Conservation (phyloP, 1,284 basidiomycete species). For the Naganishia sp. region DNA sequence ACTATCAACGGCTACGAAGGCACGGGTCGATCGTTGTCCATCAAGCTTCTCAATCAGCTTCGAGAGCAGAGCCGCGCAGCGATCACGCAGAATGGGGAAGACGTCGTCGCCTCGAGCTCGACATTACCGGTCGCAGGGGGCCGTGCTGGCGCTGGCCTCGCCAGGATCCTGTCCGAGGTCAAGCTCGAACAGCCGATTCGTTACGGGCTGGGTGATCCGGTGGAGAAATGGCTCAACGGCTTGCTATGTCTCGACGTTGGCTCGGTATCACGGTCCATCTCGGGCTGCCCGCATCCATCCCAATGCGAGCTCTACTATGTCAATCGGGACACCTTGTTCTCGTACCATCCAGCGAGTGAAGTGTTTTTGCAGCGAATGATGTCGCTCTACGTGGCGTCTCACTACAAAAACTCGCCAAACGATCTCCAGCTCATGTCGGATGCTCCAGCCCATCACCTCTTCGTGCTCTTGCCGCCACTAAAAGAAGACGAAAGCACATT, state of each 20-base stretch:
- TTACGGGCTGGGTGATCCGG: conserved; percentile 80
- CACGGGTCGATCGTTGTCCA: conserved; percentile 92
- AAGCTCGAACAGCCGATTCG: conserved; percentile 95
- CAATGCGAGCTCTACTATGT: conserved; percentile 95
- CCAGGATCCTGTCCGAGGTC: conserved; percentile 84
- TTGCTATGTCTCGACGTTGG: conserved; percentile 93
- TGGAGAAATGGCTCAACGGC: conserved; percentile 93
- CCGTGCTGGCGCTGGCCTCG: conserved; percentile 55
- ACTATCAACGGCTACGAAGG: conserved; percentile 99
- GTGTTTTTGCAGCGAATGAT: conserved; percentile 97
- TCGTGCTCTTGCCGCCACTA: conserved; percentile 89
- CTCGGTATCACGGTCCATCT: conserved; percentile 63
- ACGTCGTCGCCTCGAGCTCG: conserved; percentile 47
- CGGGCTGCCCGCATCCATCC: conserved; percentile 89
- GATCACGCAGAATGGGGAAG: conserved; percentile 58
- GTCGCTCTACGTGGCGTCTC: conserved; percentile 93
- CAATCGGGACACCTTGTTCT: conserved; percentile 94
- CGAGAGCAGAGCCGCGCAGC: conserved; percentile 75
- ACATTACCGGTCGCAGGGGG: conserved; percentile 42
- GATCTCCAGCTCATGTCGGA: conserved; percentile 96
- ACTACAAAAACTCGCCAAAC: conserved; percentile 99
- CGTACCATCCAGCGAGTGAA: conserved; percentile 94
- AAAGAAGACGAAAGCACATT: conserved; percentile 80
- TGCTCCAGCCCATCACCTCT: conserved; percentile 94
- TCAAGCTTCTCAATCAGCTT: conserved; percentile 96